Evolutionary conservation across 176 grass and related monocot genomes (phyloP), one percentile per base, ranked within the genome.

Genomic region (Thinopyrum elongatum): DNA sequence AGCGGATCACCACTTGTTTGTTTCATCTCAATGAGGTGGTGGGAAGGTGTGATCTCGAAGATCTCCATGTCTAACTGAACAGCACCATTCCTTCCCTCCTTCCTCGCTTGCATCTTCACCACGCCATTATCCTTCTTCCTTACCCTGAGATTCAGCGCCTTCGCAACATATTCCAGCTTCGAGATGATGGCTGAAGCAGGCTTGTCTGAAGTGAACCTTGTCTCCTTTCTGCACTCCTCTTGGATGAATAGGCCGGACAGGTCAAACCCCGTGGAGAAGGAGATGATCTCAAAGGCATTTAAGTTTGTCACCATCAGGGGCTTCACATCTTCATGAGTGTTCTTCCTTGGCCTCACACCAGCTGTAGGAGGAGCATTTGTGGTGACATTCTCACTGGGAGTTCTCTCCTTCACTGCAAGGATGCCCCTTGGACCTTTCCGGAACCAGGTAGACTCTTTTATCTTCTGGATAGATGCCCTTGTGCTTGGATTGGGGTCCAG

Each of bases 231-330:
- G 60, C 65, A 49, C 3, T 83, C 87, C 33, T 78, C 84, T 58
- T 80, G 82, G 26, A 89, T 76, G 85, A 97, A 95, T 5, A 97
- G 79, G 26, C 88, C 89, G 7, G 95, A 97, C 1, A 97, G 77
- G 70, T 95, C 90, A 49, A 97, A 93, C 35, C 90, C 92, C 14
- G 64, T 60, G 26, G 95, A 94, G 84, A 93, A 84, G 27, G 92
- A 91, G 68, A 97, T 97, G 49, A 97, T 95, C 72, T 93, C 90
- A 13, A 97, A 97, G 41, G 95, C 95, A 86, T 97, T 97, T 41
- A 97, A 70, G 44, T 83, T 93, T 23, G 82, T 78, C 8, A 90
- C 76, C 3, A 21, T 8, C 66, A 84, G 57, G 4, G 64, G 70
- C 44, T 93, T 87, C 85, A 82, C 77, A 84, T 89, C 82, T 76